Evolutionary conservation across 768 basidiomycete genomes (phyloP).

Genomic region (Neoboletus subvelutipes): DNA sequence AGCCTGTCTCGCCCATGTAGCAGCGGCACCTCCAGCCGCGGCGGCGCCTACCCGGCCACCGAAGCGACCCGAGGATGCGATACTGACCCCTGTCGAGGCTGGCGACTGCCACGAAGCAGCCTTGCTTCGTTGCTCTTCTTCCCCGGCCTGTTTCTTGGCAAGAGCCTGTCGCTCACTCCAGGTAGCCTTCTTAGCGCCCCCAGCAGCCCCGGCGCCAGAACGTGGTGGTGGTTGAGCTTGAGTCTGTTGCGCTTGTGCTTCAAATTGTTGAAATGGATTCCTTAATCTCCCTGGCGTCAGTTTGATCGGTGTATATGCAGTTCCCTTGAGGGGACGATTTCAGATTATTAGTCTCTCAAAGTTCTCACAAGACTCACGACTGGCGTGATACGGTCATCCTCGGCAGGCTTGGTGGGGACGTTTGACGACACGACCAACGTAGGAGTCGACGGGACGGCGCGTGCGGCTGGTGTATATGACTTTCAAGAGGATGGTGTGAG

Average conservation of each 20-base stretch:
- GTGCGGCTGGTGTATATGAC: slow-evolving; percentile 27
- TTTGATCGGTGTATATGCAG: slow-evolving; percentile 85
- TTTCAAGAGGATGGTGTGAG: slow-evolving; percentile 7
- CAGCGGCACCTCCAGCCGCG: slow-evolving; percentile 32
- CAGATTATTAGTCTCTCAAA: not conserved
- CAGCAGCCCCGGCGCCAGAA: slow-evolving; percentile 17
- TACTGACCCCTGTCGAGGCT: slow-evolving; percentile 31
- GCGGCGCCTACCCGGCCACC: slow-evolving; percentile 29
- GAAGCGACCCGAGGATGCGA: slow-evolving; percentile 41
- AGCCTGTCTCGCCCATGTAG: slow-evolving; percentile 21
- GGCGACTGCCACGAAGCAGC: slow-evolving; percentile 49
- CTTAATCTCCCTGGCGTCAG: slow-evolving; percentile 85
- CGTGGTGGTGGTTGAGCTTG: slow-evolving; percentile 29
- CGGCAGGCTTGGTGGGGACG: slow-evolving; percentile 62
- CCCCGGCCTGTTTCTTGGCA: slow-evolving; percentile 84
- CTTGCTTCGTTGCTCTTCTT: slow-evolving; percentile 68
- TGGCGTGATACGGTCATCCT: slow-evolving; percentile 82
- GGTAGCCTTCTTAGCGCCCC: slow-evolving; percentile 74
- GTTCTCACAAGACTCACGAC: slow-evolving; percentile 41
- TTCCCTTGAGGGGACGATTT: slow-evolving; percentile 44
- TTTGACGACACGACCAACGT: slow-evolving; percentile 45
- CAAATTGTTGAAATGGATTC: slow-evolving; percentile 73
- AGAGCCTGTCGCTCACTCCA: slow-evolving; percentile 93
- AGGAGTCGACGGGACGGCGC: slow-evolving; percentile 32
- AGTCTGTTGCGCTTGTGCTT: slow-evolving; percentile 44